Conservation (phyloP, 352 stramenopile species). For the Pythium insidiosum region DNA sequence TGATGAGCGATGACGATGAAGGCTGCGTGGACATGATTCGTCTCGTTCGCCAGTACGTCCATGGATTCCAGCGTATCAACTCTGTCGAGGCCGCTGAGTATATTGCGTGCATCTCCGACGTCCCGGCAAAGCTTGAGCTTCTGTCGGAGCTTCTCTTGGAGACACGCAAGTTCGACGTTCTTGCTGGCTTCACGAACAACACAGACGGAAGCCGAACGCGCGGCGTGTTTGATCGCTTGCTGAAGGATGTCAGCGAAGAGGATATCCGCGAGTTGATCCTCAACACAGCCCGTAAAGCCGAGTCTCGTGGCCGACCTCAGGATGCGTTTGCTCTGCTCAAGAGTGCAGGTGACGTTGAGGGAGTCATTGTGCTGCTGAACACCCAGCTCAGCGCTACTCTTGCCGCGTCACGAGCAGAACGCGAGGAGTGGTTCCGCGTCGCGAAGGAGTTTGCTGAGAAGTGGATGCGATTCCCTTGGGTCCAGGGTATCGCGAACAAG, state of each 20-base stretch:
- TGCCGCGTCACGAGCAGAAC: constrained; percentile 41
- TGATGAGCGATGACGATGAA: constrained; percentile 53
- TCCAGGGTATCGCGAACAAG: constrained; percentile 62
- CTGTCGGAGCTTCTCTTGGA: constrained; percentile 70
- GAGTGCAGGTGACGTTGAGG: constrained; percentile 72
- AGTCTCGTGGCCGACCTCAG: constrained; percentile 54
- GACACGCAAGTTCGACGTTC: constrained; percentile 70
- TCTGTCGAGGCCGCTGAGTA: constrained; percentile 76
- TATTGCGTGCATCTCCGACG: constrained; percentile 58
- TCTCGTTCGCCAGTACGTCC: constrained; percentile 79
- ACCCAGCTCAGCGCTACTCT: constrained; percentile 61
- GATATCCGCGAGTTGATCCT: constrained; percentile 76
- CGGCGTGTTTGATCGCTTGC: constrained; percentile 59
- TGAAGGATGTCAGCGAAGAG: constrained; percentile 64
- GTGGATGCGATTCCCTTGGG: constrained; percentile 84
- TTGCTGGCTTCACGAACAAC: constrained; percentile 76
- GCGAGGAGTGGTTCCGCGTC: constrained; percentile 76
- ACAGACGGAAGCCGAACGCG: constrained; percentile 76
- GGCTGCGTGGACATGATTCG: constrained; percentile 53
- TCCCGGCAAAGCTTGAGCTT: constrained; percentile 57
- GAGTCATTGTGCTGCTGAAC: constrained; percentile 64
- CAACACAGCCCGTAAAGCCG: constrained; percentile 58
- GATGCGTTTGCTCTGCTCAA: constrained; percentile 76
- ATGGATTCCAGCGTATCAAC: constrained; percentile 75
- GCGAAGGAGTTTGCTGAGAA: constrained; percentile 80